Evolutionary conservation across 179 eudicot species (phyloP).

Genomic region (Silene vulgaris): DNA sequence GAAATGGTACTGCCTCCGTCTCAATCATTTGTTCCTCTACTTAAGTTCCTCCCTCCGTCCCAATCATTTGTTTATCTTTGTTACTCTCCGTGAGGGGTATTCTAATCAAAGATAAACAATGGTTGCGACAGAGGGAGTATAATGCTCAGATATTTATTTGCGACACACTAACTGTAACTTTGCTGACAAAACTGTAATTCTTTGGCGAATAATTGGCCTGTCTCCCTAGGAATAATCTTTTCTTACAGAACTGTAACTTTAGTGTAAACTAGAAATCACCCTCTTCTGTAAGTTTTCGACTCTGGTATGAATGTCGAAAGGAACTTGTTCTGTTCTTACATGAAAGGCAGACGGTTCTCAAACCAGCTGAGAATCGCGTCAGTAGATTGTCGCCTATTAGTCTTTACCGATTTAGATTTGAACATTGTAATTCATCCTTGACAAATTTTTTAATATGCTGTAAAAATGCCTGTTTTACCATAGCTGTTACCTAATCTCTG

Average conservation of each 20-base stretch:
- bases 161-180: neutral
- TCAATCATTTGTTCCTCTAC: no score
- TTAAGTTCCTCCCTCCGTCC: no score
- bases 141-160: no score
- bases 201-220: neutral
- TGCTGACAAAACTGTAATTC: conserved; percentile 7
- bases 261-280: neutral
- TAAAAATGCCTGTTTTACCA: neutral
- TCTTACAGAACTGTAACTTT: neutral
- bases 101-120: neutral
- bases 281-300: neutral
- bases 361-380: neutral
- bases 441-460: neutral
- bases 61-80: no score
- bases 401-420: neutral
- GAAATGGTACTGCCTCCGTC: neutral
- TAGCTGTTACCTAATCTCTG: neutral
- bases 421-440: neutral
- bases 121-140: no score
- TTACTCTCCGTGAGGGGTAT: neutral
- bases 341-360: neutral
- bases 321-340: no score
- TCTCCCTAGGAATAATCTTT: neutral
- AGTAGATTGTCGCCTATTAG: neutral
- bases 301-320: neutral